Conservation (phyloP, 2,329 filamentous ascomycete species). For the Fusarium tanahbumbuense region DNA sequence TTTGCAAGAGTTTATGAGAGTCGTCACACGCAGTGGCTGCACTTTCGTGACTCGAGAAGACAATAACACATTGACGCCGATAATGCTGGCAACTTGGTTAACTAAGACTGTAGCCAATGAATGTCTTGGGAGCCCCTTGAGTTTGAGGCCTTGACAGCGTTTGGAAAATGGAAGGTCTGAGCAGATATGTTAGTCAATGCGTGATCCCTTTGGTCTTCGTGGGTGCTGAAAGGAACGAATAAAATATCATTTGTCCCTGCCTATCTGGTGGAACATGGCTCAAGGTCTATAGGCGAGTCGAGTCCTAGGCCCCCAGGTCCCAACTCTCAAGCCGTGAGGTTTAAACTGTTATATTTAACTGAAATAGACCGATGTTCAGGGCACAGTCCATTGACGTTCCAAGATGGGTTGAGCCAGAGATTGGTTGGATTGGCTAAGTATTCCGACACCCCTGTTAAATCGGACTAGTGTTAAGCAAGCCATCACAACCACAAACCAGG, state of each 20-base stretch:
- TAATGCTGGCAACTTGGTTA: constrained; percentile 24
- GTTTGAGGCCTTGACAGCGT: constrained; percentile 1
- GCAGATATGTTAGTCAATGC: constrained; percentile 23
- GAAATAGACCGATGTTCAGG: constrained; percentile 11
- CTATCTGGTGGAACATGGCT: neutral
- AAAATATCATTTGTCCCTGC: neutral
- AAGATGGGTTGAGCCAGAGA: constrained; percentile 18
- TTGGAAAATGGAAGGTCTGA: constrained; percentile 20
- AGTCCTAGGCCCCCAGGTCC: constrained; percentile 3
- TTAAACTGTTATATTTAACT: constrained; percentile 7
- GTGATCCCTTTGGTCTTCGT: constrained; percentile 6
- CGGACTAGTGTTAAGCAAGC: constrained; percentile 2
- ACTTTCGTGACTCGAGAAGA: constrained; percentile 33
- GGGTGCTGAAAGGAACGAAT: neutral
- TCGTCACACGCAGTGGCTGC: constrained; percentile 38
- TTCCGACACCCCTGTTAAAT: constrained; percentile 9
- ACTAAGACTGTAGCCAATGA: constrained; percentile 29
- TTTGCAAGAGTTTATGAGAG: constrained; percentile 24
- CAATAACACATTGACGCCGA: constrained; percentile 33
- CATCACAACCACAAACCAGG: constrained; percentile 8
- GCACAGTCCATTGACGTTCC: neutral
- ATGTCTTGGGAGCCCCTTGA: constrained; percentile 14
- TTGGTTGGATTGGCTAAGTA: constrained; percentile 8
- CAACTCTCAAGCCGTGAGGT: constrained; percentile 1
- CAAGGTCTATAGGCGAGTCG: constrained; percentile 17